Base-by-base conservation (phyloP, 257 asterid genomes). In the Solanum appendiculatum region DNA sequence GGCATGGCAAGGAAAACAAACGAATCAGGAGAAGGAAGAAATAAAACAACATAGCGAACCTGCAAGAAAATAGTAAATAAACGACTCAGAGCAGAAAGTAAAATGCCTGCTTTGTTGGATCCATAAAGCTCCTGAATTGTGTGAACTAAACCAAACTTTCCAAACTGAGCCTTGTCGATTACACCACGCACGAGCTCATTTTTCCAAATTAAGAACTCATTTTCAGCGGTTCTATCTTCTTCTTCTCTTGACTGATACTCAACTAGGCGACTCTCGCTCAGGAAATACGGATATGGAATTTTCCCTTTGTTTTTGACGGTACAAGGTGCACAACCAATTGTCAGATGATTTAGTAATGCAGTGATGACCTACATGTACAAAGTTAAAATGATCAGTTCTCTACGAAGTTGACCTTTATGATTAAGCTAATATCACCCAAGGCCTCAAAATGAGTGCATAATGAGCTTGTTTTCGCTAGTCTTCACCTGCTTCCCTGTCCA, bases 401-500 rank as follows among this genome's bases (percentile, higher is more conserved):
- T 16, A 48, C 20, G 31, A 48, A 81, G 68, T 81, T 31, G 85
- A 29, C 68, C 66, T 81, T 31, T 21, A 85, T n/a, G 29, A 81
- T 48, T 81, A 81, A 37, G 36, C 68, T 81, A 51, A 81, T 40
- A 36, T 54, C 40, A 75, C 77, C 48, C 66, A 84, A 81, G 81
- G 60, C 58, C 27, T 86, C 42, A 83, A 15, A 68, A 68, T 69
- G 89, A 64, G 16, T 86, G 78, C 40, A 68, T 6, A 86, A 23
- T n/a, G n/a, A 31, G 83, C 84, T 64, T 85, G 39, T 42, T n/a
- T 74, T 48, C 11, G 27, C 13, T 27, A 68, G 80, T 83, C 68
- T 81, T 89, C 83, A 97, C 99, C 99, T 97, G 99, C 84, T 97
- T 97, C 88, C 99, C 99, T 12, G 99, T 97, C 99, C 99, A 97